phyloP scores from a whole-genome alignment of 805 yeast species.

The Spathaspora sp. region DNA sequence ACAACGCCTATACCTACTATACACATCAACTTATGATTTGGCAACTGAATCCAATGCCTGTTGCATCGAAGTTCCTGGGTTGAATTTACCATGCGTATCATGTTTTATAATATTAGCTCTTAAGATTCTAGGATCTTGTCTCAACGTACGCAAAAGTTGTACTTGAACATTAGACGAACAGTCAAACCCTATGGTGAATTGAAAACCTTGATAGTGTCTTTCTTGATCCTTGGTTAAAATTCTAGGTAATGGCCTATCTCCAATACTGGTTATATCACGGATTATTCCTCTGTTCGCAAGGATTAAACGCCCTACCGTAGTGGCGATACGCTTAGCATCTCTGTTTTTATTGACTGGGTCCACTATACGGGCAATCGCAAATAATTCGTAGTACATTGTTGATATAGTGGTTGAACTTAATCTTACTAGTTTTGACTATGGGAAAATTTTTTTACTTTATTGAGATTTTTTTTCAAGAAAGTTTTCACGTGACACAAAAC shows the following conservation, averaged over 20 bases:
- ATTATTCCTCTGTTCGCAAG: slow-evolving; percentile 93
- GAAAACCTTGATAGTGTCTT: slow-evolving; percentile 85
- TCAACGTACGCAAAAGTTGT: slow-evolving; percentile 75
- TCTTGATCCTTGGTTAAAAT: slow-evolving; percentile 83
- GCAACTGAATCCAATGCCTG: slow-evolving; percentile 25
- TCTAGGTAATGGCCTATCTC: slow-evolving; percentile 74
- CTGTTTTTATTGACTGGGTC: slow-evolving; percentile 45
- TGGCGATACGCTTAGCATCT: slow-evolving; percentile 41
- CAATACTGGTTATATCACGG: slow-evolving; percentile 75
- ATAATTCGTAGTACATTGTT: slow-evolving; percentile 80
- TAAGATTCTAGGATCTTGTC: slow-evolving; percentile 87
- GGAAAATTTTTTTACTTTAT: no score
- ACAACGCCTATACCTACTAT: background rate
- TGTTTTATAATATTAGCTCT: slow-evolving; percentile 72
- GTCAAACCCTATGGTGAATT: slow-evolving; percentile 84
- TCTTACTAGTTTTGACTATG: no score
- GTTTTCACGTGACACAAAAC: background rate
- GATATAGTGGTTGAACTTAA: no score
- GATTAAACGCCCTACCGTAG: slow-evolving; percentile 77
- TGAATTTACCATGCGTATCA: slow-evolving; percentile 48
- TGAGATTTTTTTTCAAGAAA: background rate
- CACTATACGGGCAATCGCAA: slow-evolving; percentile 82
- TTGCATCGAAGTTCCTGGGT: slow-evolving; percentile 55
- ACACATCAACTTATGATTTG: slow-evolving; percentile 2
- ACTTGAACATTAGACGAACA: slow-evolving; percentile 81